Base-by-base conservation (phyloP, 495 filamentous ascomycete species). In the Penicillium maclennaniae region DNA sequence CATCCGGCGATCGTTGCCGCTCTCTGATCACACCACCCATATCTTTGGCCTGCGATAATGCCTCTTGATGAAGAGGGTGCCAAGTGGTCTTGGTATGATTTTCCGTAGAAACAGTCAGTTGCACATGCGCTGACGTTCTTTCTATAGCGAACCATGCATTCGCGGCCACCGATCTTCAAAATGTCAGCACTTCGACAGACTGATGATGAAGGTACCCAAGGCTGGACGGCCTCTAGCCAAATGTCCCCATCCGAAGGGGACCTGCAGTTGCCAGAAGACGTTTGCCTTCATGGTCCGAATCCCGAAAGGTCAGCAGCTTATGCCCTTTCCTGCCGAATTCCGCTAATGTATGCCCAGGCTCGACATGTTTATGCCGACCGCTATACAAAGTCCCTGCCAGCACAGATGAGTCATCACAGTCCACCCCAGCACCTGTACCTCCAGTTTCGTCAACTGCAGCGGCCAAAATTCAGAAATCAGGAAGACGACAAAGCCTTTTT, bases 81-180 rank as follows among this genome's bases (percentile, higher is more conserved):
- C 27, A 79, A 79, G 55, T 80, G 78, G 78, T 77, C 78, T 15
- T 80, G 78, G 78, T 80, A 69, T 49, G 55, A 15, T 36, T 42
- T 20, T 45, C 23, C 28, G 7, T 19, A n/a, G 14, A 4, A 21
- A 43, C 10, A 19, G 20, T 39, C 54, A 12, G 4, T n/a, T n/a
- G 1, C 12, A 27, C 26, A 26, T 5, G 8, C 21, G 23, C 56
- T 66, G 19, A 65, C 44, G 31, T 26, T 34, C 10, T 10, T 2
- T 2, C 10, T 21, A 15, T 62, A 93, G 89, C 64, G 84, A 86
- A 74, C 85, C 87, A 62, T 95, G 89, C 59, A 89, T 92, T 58
- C 86, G 87, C 47, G 89, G 89, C 46, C 89, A 95, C 69, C 85
- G 89, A 59, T 91, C 89, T 20, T 88, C 88, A 56, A 88, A 86